A percentile compares a stretch with the other conserved stretches of the same genome.
Conservation (phyloP, 768 basidiomycete species). For the Baorangia bicolor region DNA sequence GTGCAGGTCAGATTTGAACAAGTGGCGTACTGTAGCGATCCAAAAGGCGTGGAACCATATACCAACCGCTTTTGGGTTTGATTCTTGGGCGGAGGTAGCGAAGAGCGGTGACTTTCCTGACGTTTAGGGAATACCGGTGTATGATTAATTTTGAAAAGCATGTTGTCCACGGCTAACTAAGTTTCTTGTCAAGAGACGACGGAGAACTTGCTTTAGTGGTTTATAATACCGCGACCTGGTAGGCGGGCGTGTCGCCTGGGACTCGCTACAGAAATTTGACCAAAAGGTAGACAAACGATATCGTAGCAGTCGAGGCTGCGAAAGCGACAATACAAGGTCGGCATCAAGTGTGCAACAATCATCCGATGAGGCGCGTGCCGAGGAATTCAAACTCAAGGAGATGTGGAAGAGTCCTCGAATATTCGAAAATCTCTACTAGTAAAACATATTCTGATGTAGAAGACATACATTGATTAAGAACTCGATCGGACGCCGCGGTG, state of each 20-base stretch:
- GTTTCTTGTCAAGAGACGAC: no score
- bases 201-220: no score
- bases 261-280: background rate
- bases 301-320: conserved; percentile 90
- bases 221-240: conserved; percentile 90
- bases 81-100: conserved; percentile 9
- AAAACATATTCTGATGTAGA: background rate
- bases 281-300: conserved; percentile 79
- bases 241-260: conserved; percentile 7
- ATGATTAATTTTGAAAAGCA: no score
- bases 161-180: no score
- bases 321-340: conserved; percentile 92
- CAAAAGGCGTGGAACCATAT: conserved; percentile 16
- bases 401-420: conserved; percentile 99
- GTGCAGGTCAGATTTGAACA: conserved; percentile 1
- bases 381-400: conserved; percentile 97
- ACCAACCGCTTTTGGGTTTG: conserved; percentile 6
- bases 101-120: background rate
- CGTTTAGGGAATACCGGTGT: no score
- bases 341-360: conserved; percentile 99
- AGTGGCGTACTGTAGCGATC: background rate
- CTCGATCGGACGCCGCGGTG: background rate
- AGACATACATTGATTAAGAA: background rate
- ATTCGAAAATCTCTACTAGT: no score
- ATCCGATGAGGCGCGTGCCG: conserved; percentile 96